A percentile compares a stretch with the other conserved stretches of the same genome.
phyloP scores from a whole-genome alignment of 2,329 filamentous ascomycete species.

The Ascochyta koolunga region DNA sequence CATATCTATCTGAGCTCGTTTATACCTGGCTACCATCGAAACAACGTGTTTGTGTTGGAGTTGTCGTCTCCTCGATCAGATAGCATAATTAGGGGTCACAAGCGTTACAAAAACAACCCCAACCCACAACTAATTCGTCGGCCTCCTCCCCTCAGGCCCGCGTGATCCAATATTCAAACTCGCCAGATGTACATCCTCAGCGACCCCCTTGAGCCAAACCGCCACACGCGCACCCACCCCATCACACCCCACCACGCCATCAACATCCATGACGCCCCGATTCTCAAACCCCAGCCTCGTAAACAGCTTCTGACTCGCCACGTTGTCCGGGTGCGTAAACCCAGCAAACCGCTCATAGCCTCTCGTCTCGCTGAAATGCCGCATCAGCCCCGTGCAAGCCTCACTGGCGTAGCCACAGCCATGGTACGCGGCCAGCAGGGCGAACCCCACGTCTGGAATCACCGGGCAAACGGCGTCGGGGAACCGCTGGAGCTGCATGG shows the following conservation, averaged over 20 bases:
- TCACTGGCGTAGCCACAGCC: slow-evolving; percentile 33
- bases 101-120: no score
- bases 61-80: no score
- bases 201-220: slow-evolving; percentile 19
- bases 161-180: no score
- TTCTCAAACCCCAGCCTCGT: slow-evolving; percentile 27
- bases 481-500: slow-evolving; percentile 30
- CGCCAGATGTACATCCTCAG: no score
- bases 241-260: slow-evolving; percentile 9
- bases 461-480: slow-evolving; percentile 18
- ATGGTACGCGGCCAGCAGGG: slow-evolving; percentile 12
- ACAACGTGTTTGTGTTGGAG: no score
- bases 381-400: slow-evolving; percentile 19
- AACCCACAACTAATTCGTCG: no score
- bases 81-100: no score
- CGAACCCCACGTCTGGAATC: slow-evolving; percentile 33
- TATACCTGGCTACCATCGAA: no score
- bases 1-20: no score
- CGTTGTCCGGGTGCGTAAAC: slow-evolving; percentile 24
- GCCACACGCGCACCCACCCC: background rate
- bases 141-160: no score
- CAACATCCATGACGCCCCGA: slow-evolving; percentile 16
- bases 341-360: slow-evolving; percentile 19
- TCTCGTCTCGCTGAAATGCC: slow-evolving; percentile 14
- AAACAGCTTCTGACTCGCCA: slow-evolving; percentile 25